These are phyloP conservation scores for Mucor plumbeus DNA, from an alignment of 371 early-diverging fungal genomes.

Conservation along the genomic window DNA sequence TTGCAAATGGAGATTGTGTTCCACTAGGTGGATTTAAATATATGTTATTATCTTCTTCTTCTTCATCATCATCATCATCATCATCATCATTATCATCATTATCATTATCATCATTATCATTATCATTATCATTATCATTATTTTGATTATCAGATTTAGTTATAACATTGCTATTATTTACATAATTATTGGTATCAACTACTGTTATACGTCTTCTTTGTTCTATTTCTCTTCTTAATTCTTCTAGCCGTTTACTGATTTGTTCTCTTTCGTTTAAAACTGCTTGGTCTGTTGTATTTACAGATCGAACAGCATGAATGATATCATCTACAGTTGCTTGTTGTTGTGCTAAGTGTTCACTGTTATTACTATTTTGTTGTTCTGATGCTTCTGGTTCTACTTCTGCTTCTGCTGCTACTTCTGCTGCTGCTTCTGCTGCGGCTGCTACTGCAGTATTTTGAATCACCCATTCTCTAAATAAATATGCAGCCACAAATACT, in stretches of 20 bases:
- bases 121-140: no score
- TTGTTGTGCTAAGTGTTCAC: neutral
- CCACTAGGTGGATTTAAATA: slow-evolving; percentile 23
- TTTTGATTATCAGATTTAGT: slow-evolving; percentile 4
- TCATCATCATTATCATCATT: neutral
- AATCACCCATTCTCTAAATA: slow-evolving; percentile 85
- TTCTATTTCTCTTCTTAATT: slow-evolving; percentile 21
- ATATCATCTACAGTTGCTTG: slow-evolving; percentile 4
- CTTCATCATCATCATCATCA: neutral
- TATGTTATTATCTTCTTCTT: slow-evolving; percentile 7
- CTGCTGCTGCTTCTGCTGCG: neutral
- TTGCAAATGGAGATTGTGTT: slow-evolving; percentile 29
- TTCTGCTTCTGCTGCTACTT: neutral
- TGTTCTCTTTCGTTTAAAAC: slow-evolving; percentile 10
- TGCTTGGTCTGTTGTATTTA: neutral
- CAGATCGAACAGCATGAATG: neutral
- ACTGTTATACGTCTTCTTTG: slow-evolving; percentile 8
- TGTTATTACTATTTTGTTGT: neutral
- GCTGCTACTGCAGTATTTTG: slow-evolving; percentile 57
- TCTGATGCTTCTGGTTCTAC: neutral
- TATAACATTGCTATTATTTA: neutral
- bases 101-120: neutral
- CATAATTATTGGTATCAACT: neutral
- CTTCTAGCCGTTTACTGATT: slow-evolving; percentile 13
- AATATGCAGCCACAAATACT: slow-evolving; percentile 73